Conservation (phyloP, 176 grass and related monocot genomes). For the Zoysia japonica region DNA sequence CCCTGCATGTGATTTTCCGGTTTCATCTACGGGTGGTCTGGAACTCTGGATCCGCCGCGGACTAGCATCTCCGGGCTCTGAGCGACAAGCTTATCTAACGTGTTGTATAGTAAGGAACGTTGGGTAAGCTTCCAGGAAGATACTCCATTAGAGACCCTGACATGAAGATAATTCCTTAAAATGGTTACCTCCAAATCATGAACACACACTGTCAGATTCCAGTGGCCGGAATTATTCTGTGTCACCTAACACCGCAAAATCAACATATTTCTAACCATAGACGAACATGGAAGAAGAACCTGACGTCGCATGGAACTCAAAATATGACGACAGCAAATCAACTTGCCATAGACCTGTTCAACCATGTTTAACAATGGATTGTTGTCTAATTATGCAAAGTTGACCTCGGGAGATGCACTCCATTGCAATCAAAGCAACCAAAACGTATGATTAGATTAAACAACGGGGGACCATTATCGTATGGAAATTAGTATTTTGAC, state of each 20-base stretch:
- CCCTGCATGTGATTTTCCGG: no score
- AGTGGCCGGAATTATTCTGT: no score
- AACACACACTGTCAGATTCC: no score
- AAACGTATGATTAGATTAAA: conserved; percentile 5
- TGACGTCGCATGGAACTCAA: conserved; percentile 11
- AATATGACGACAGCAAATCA: conserved; percentile 19
- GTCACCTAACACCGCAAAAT: background rate
- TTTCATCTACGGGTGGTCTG: no score
- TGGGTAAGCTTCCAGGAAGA: background rate
- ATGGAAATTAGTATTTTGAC: background rate
- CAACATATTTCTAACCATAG: background rate
- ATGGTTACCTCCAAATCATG: background rate
- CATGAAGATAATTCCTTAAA: background rate
- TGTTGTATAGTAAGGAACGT: background rate
- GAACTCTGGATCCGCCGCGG: no score
- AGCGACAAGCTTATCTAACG: no score
- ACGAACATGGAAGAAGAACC: background rate
- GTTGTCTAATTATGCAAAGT: background rate
- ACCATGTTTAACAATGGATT: conserved; percentile 10
- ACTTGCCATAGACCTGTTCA: conserved; percentile 17
- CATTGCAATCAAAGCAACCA: background rate
- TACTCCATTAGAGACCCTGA: no score
- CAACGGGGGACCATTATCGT: conserved; percentile 3
- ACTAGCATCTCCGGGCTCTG: no score
- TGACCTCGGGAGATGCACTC: conserved; percentile 3